Conservation (phyloP, 306 rosid genomes). For the Clitoria ternatea region DNA sequence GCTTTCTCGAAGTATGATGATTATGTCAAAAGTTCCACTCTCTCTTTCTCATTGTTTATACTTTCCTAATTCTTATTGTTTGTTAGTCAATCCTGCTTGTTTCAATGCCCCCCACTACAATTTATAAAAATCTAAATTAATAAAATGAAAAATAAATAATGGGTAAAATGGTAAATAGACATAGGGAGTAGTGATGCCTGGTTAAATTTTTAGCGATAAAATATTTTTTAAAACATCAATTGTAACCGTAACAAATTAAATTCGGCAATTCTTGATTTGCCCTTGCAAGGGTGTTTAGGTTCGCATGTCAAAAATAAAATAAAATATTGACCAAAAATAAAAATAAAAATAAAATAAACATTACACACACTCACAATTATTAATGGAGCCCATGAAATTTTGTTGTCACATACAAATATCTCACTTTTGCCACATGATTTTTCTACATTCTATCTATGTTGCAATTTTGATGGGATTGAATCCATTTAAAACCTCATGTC, state of each 20-base stretch:
- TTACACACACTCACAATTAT: too few species aligned
- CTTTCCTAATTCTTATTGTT: constrained; percentile 5
- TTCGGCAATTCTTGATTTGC: not conserved
- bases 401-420: too few species aligned
- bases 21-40: constrained; percentile 23
- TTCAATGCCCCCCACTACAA: constrained; percentile 7
- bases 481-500: not conserved
- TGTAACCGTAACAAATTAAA: not conserved
- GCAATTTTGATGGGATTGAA: not conserved
- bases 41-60: constrained; percentile 21
- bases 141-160: not conserved
- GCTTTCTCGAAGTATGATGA: constrained; percentile 24
- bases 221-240: not conserved
- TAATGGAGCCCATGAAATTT: not conserved
- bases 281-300: not conserved
- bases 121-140: not conserved
- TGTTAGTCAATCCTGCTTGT: constrained; percentile 13
- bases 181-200: not conserved
- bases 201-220: not conserved
- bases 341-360: too few species aligned
- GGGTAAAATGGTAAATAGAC: not conserved
- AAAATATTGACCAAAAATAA: too few species aligned
- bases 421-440: not conserved
- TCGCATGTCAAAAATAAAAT: not conserved
- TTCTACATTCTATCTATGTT: not conserved